Evolutionary conservation across 176 grass and related monocot genomes (phyloP).

Genomic region (Calamus simplicifolius): DNA sequence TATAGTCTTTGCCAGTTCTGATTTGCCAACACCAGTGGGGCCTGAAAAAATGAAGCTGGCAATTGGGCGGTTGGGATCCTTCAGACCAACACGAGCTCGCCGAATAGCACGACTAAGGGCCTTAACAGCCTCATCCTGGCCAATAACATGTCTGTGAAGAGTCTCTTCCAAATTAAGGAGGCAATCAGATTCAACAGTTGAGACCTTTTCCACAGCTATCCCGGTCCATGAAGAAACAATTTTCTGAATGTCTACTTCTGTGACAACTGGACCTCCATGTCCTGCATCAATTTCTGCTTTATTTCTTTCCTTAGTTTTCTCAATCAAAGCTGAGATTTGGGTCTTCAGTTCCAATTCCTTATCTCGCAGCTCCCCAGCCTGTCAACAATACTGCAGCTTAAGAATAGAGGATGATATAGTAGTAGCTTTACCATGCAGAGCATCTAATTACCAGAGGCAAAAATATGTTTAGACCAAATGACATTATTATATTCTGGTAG

Average conservation of each 20-base stretch:
- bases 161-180: conserved; percentile 16
- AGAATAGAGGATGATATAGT: no score
- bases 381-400: not conserved
- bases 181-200: conserved; percentile 10
- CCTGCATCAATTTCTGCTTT: conserved; percentile 10
- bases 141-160: conserved; percentile 12
- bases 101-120: conserved; percentile 16
- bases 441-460: no score
- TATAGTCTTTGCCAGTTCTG: conserved; percentile 13
- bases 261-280: conserved; percentile 1
- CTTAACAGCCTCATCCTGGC: conserved; percentile 15
- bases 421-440: no score
- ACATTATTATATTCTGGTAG: no score
- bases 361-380: conserved; percentile 12
- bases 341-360: conserved; percentile 11
- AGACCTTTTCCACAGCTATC: conserved; percentile 15
- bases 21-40: conserved; percentile 15
- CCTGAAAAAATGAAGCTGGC: conserved; percentile 17
- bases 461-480: no score
- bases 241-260: conserved; percentile 3
- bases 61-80: conserved; percentile 10
- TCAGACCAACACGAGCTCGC: conserved; percentile 14
- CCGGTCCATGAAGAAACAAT: conserved; percentile 7
- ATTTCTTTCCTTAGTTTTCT: not conserved
- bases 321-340: conserved; percentile 4